Evolutionary conservation across 495 filamentous ascomycete species (phyloP).

Genomic region (Xylaria venustula): DNA sequence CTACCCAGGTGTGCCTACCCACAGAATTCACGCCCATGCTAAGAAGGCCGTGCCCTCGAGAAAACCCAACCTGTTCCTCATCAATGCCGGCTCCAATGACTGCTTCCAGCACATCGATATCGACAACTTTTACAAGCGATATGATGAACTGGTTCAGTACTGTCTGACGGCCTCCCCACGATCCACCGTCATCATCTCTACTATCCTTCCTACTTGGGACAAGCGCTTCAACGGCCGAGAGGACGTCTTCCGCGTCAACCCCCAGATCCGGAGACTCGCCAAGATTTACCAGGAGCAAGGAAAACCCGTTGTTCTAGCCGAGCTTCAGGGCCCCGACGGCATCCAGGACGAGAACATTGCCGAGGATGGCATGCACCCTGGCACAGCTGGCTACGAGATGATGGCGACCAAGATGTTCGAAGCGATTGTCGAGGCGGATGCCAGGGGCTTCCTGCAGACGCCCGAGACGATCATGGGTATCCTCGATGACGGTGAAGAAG

Average conservation of each 20-base stretch:
- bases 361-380: slow-evolving; percentile 36
- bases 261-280: slow-evolving; percentile 32
- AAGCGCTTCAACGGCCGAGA: slow-evolving; percentile 30
- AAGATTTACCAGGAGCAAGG: slow-evolving; percentile 31
- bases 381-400: slow-evolving; percentile 34
- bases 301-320: slow-evolving; percentile 30
- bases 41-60: slow-evolving; percentile 25
- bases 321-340: slow-evolving; percentile 34
- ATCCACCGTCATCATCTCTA: slow-evolving; percentile 34
- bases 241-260: slow-evolving; percentile 31
- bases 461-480: slow-evolving; percentile 25
- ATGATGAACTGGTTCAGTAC: slow-evolving; percentile 31
- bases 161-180: slow-evolving; percentile 29
- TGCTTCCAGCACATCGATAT: slow-evolving; percentile 36
- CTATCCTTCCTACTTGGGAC: slow-evolving; percentile 34
- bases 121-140: slow-evolving; percentile 32
- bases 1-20: slow-evolving; percentile 33
- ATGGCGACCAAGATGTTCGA: slow-evolving; percentile 36
- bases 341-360: slow-evolving; percentile 28
- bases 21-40: slow-evolving; percentile 31
- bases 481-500: slow-evolving; percentile 29
- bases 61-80: slow-evolving; percentile 31
- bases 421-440: slow-evolving; percentile 31
- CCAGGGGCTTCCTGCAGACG: slow-evolving; percentile 27
- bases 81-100: slow-evolving; percentile 41